Percentiles rank a stretch among this genome's conserved stretches.
Evolutionary conservation across 2,329 filamentous ascomycete genomes (phyloP).

Genomic region (Neoscytalidium dimidiatum): DNA sequence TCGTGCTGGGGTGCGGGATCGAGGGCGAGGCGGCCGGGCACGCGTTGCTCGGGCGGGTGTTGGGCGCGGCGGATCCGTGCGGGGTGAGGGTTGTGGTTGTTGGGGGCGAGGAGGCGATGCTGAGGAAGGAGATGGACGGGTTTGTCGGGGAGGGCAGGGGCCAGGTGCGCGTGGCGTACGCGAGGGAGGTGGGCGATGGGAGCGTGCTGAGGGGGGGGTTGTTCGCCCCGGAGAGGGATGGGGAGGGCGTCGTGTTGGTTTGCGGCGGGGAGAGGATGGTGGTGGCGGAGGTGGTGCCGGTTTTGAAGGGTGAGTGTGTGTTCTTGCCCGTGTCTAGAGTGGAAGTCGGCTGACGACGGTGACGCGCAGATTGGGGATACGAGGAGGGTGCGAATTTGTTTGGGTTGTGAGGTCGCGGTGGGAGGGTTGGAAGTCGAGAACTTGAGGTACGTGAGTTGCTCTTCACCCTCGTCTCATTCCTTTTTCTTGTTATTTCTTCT

Average conservation of each 20-base stretch:
- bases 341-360: constrained; percentile 5
- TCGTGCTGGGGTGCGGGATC: constrained; percentile 53
- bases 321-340: constrained; percentile 9
- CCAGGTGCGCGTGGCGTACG: constrained; percentile 49
- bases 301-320: constrained; percentile 35
- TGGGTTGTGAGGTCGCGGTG: neutral
- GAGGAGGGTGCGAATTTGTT: constrained; percentile 49
- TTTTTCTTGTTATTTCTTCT: neutral
- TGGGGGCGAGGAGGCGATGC: constrained; percentile 50
- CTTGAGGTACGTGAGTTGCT: neutral
- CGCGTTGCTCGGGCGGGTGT: constrained; percentile 49
- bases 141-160: constrained; percentile 40
- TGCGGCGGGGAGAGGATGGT: constrained; percentile 56
- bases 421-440: neutral
- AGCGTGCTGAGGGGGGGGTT: constrained; percentile 44
- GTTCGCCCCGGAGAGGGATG: constrained; percentile 44
- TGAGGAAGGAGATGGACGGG: constrained; percentile 45
- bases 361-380: constrained; percentile 43
- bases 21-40: constrained; percentile 57
- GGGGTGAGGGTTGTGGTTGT: constrained; percentile 50
- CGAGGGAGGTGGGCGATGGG: constrained; percentile 50
- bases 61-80: constrained; percentile 39
- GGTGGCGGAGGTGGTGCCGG: constrained; percentile 53
- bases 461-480: neutral
- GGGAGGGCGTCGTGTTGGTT: constrained; percentile 47